A percentile compares a stretch with the other conserved stretches of the same genome.
Evolutionary conservation across 2,329 filamentous ascomycete species (phyloP).

Genomic region (Colletotrichum spinosum): DNA sequence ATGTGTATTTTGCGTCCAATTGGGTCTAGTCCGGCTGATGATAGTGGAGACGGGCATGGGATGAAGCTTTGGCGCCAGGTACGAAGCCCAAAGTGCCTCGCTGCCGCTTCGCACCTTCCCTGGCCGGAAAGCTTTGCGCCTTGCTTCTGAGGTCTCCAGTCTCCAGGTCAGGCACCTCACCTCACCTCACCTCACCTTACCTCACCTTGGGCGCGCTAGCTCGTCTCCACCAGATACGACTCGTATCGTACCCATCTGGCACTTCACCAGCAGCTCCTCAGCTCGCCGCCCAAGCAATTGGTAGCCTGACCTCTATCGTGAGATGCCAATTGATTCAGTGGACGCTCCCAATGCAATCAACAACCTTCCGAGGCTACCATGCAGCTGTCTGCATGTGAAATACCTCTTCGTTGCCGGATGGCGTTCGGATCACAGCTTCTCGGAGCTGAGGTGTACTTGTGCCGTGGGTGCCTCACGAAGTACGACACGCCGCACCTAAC

Average conservation of each 20-base stretch:
- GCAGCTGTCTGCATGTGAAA: conserved; percentile 6
- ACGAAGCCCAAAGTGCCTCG: neutral
- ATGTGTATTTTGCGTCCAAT: conserved; percentile 15
- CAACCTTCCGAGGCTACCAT: neutral
- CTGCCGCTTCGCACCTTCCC: neutral
- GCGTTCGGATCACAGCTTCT: conserved; percentile 12
- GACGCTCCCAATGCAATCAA: conserved; percentile 2
- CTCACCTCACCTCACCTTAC: conserved; percentile 6
- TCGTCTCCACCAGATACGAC: neutral
- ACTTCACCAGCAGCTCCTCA: conserved; percentile 10
- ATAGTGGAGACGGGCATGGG: conserved; percentile 12
- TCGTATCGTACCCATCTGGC: conserved; percentile 5
- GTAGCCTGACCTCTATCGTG: conserved; percentile 9
- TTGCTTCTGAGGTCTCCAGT: conserved; percentile 31
- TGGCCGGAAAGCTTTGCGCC: conserved; percentile 20
- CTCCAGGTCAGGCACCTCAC: conserved; percentile 21
- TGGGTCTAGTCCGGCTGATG: conserved; percentile 14
- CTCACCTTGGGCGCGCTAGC: neutral
- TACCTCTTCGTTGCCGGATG: conserved; percentile 17
- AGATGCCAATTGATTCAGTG: conserved; percentile 20
- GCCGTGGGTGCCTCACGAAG: no score
- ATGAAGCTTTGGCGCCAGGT: conserved; percentile 4
- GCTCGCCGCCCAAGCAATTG: conserved; percentile 22
- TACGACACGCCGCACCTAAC: no score
- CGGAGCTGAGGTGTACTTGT: neutral